Conservation (phyloP, 768 basidiomycete genomes). For the Tricholoma bakamatsutake region DNA sequence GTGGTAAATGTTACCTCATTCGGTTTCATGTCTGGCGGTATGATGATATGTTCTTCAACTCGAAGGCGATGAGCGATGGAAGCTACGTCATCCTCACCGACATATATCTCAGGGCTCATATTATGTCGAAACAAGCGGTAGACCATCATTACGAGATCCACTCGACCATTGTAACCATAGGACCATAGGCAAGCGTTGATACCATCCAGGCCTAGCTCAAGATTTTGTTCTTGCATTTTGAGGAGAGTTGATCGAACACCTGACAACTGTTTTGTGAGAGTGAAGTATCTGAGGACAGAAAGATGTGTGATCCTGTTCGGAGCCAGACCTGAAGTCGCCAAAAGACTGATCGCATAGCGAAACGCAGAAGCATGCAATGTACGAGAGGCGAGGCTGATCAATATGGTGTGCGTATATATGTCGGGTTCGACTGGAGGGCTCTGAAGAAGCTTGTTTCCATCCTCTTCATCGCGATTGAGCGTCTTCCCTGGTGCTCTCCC, state of each 20-base stretch:
- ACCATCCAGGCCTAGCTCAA: constrained; percentile 57
- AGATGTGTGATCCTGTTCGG: constrained; percentile 63
- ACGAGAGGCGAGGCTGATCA: constrained; percentile 58
- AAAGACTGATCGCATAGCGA: constrained; percentile 45
- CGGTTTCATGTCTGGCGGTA: constrained; percentile 41
- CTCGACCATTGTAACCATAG: constrained; percentile 44
- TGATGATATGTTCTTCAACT: constrained; percentile 39
- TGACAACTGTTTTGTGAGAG: constrained; percentile 36
- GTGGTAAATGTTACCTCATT: constrained; percentile 62
- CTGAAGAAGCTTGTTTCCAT: constrained; percentile 7
- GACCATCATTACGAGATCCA: constrained; percentile 53
- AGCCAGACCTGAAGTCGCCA: constrained; percentile 45
- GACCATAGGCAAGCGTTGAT: constrained; percentile 71
- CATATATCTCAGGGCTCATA: constrained; percentile 28
- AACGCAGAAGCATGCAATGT: constrained; percentile 39
- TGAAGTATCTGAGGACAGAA: constrained; percentile 51
- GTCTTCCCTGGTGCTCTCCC: constrained; percentile 37
- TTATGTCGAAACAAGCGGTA: constrained; percentile 63
- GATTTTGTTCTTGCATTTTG: constrained; percentile 43
- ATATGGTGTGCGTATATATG: constrained; percentile 62
- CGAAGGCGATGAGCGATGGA: constrained; percentile 31
- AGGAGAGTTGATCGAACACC: constrained; percentile 51
- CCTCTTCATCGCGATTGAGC: constrained; percentile 11
- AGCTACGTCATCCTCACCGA: constrained; percentile 29
- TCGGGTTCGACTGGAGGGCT: constrained; percentile 41